Evolutionary conservation across 2,329 filamentous ascomycete genomes (phyloP).

Genomic region (Bipolaris cookei): DNA sequence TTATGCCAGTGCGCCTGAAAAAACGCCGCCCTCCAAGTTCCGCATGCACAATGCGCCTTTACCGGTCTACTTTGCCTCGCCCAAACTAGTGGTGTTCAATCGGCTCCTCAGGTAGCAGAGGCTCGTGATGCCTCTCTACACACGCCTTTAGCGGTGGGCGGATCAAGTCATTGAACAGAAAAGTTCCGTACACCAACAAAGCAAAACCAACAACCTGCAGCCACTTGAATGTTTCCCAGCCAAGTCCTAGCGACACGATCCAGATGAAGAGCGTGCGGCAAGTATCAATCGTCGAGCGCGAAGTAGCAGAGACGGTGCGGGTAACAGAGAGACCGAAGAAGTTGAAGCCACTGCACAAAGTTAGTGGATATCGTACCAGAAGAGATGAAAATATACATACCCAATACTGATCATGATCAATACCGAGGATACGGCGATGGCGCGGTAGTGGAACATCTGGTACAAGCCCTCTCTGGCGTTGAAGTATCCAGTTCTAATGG

Average conservation of each 20-base stretch:
- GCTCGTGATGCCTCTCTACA: slow-evolving; percentile 62
- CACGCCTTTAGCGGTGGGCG: slow-evolving; percentile 76
- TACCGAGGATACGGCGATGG: slow-evolving; percentile 77
- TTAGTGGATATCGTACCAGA: slow-evolving; percentile 16
- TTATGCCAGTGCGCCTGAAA: background rate
- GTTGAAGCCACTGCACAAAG: slow-evolving; percentile 79
- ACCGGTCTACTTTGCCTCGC: background rate
- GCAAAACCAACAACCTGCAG: slow-evolving; percentile 89
- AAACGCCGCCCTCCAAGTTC: slow-evolving; percentile 9
- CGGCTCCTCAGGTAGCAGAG: slow-evolving; percentile 80
- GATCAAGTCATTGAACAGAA: slow-evolving; percentile 95
- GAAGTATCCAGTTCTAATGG: slow-evolving; percentile 84
- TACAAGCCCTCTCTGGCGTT: slow-evolving; percentile 85
- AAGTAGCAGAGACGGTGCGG: slow-evolving; percentile 85
- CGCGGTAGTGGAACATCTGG: slow-evolving; percentile 74
- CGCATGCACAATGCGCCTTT: slow-evolving; percentile 5
- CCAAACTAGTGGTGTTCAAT: slow-evolving; percentile 69
- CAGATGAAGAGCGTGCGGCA: slow-evolving; percentile 98
- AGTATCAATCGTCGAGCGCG: slow-evolving; percentile 94
- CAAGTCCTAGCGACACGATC: slow-evolving; percentile 89
- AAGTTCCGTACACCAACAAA: slow-evolving; percentile 93
- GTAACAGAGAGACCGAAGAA: slow-evolving; percentile 98
- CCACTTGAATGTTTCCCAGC: slow-evolving; percentile 98
- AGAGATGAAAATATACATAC: slow-evolving; percentile 59
- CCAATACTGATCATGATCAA: slow-evolving; percentile 98